Evolutionary conservation across 768 basidiomycete species (phyloP).

Genomic region (Boletus subparvulus): DNA sequence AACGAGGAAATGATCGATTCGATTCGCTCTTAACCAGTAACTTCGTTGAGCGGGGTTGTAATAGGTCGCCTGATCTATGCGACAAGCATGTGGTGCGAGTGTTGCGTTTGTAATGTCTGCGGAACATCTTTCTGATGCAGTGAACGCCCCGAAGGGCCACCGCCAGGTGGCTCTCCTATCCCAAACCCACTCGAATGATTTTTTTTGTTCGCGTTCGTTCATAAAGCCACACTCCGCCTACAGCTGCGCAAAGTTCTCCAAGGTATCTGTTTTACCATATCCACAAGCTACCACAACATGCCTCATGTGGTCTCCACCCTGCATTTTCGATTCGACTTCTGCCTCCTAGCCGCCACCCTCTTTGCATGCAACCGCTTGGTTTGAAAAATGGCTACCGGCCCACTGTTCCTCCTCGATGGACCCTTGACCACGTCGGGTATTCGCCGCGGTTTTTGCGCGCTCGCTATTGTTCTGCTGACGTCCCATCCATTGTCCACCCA

Average conservation of each 20-base stretch:
- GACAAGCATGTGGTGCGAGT: constrained; percentile 18
- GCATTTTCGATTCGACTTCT: constrained; percentile 2
- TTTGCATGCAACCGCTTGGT: constrained; percentile 3
- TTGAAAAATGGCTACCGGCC: neutral
- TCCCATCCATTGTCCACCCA: neutral
- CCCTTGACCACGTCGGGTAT: neutral
- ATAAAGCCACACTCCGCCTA: neutral
- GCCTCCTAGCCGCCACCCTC: constrained; percentile 1
- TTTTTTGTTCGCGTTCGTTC: constrained; percentile 1
- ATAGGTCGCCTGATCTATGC: constrained; percentile 11
- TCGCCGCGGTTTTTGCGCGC: neutral
- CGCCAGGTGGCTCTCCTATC: neutral
- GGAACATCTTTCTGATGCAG: constrained; percentile 11
- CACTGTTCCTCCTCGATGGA: neutral
- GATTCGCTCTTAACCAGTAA: neutral
- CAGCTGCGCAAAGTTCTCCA: neutral
- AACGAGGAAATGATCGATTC: constrained; percentile 11
- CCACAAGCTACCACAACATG: constrained; percentile 2
- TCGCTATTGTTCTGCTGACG: neutral
- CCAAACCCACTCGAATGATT: neutral
- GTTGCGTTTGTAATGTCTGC: constrained; percentile 11
- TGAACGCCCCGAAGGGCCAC: neutral
- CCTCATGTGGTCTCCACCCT: neutral
- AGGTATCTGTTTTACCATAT: neutral
- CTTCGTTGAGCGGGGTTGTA: constrained; percentile 5